Evolutionary conservation across 2,329 filamentous ascomycete genomes (phyloP).

Genomic region (Lasiodiplodia sp.): DNA sequence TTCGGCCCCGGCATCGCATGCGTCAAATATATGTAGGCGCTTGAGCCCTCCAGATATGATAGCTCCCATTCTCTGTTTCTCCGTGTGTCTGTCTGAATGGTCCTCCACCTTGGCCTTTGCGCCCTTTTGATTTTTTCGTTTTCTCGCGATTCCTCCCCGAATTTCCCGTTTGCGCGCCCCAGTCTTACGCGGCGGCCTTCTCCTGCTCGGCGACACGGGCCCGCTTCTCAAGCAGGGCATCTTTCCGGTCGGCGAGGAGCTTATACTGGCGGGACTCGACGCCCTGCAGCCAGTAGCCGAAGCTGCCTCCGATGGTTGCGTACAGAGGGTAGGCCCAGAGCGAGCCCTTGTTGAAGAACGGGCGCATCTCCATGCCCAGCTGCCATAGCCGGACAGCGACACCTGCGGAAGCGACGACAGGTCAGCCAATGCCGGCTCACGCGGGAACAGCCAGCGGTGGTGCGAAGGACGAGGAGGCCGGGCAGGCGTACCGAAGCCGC

Average conservation of each 20-base stretch:
- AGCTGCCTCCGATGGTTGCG: conserved; percentile 82
- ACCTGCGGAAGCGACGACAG: conserved; percentile 62
- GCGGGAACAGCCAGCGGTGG: conserved; percentile 32
- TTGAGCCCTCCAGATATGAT: conserved; percentile 9
- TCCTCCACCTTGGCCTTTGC: neutral
- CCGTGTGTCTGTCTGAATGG: conserved; percentile 1
- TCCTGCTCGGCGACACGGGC: conserved; percentile 57
- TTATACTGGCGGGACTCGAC: conserved; percentile 84
- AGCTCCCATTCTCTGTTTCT: conserved; percentile 9
- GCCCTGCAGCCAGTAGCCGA: conserved; percentile 96
- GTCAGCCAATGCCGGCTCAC: conserved; percentile 32
- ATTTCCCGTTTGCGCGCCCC: neutral
- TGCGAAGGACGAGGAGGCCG: conserved; percentile 27
- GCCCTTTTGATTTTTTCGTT: neutral
- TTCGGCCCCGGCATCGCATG: neutral
- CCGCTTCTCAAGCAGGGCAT: conserved; percentile 86
- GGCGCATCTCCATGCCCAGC: conserved; percentile 97
- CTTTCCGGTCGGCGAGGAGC: conserved; percentile 79
- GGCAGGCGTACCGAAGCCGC: conserved; percentile 80
- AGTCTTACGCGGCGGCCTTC: conserved; percentile 16
- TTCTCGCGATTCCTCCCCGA: neutral
- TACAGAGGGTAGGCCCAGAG: conserved; percentile 94
- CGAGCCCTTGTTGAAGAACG: conserved; percentile 83
- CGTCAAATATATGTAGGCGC: conserved; percentile 8
- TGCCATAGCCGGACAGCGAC: conserved; percentile 93